These are phyloP conservation scores for Ascomycota sp. DNA, from an alignment of 2,329 filamentous ascomycete genomes.

Conservation along the genomic window DNA sequence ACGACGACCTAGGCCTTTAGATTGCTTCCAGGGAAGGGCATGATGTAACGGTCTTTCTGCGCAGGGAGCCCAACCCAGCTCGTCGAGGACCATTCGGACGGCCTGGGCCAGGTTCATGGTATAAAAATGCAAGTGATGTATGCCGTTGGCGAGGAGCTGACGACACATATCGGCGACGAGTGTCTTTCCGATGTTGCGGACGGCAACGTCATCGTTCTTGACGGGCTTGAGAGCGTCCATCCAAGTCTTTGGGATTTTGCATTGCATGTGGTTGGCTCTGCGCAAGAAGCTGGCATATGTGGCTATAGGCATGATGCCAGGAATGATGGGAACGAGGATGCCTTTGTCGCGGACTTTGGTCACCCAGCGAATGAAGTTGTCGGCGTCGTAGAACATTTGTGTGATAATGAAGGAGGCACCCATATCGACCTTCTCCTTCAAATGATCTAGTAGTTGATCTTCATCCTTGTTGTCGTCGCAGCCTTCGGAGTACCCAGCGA, in stretches of 20 bases:
- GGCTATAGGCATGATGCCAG: slow-evolving; percentile 75
- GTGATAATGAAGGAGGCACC: slow-evolving; percentile 89
- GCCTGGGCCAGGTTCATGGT: slow-evolving; percentile 97
- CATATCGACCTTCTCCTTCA: slow-evolving; percentile 94
- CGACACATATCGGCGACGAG: slow-evolving; percentile 81
- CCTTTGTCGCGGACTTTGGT: slow-evolving; percentile 67
- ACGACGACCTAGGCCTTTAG: slow-evolving; percentile 68
- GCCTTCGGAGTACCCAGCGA: slow-evolving; percentile 91
- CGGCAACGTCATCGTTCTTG: slow-evolving; percentile 90
- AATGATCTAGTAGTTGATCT: slow-evolving; percentile 66
- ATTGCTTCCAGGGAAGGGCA: slow-evolving; percentile 90
- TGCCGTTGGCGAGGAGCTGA: slow-evolving; percentile 62
- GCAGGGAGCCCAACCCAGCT: slow-evolving; percentile 64
- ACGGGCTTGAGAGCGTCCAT: slow-evolving; percentile 67
- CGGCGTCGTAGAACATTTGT: slow-evolving; percentile 98
- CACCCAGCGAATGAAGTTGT: slow-evolving; percentile 87
- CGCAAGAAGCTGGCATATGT: slow-evolving; percentile 87
- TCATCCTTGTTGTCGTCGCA: slow-evolving; percentile 83
- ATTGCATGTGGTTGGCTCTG: slow-evolving; percentile 79
- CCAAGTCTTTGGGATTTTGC: slow-evolving; percentile 65
- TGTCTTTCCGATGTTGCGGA: slow-evolving; percentile 71
- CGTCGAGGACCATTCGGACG: slow-evolving; percentile 83
- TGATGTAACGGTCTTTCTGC: slow-evolving; percentile 63
- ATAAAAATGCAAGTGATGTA: slow-evolving; percentile 89
- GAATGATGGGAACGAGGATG: slow-evolving; percentile 65